Conservation (phyloP, 495 filamentous ascomycete genomes). For the Sabuloglossum arenarium region DNA sequence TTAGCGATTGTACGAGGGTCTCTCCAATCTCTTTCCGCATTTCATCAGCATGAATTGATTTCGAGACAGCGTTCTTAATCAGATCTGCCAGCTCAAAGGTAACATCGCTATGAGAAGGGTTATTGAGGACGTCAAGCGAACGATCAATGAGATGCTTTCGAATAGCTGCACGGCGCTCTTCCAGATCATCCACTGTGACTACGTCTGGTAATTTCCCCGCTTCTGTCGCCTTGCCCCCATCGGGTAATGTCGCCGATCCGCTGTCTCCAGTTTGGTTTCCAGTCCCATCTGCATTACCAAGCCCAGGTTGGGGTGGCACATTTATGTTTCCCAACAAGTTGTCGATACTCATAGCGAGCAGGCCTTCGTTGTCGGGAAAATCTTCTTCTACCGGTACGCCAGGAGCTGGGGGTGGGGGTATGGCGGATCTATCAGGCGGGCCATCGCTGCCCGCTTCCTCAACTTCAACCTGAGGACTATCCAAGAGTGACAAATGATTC, state of each 20-base stretch:
- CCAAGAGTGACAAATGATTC: slow-evolving; percentile 2
- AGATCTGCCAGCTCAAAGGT: slow-evolving; percentile 85
- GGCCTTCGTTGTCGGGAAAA: slow-evolving; percentile 8
- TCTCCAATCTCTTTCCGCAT: slow-evolving; percentile 57
- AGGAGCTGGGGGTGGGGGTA: slow-evolving; percentile 15
- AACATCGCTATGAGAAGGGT: slow-evolving; percentile 54
- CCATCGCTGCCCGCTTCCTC: slow-evolving; percentile 14
- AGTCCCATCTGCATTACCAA: background rate
- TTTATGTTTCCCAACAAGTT: slow-evolving; percentile 11
- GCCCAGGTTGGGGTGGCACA: background rate
- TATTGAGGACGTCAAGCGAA: slow-evolving; percentile 62
- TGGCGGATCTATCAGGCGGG: slow-evolving; percentile 7
- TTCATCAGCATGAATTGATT: slow-evolving; percentile 37
- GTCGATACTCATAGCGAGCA: slow-evolving; percentile 23
- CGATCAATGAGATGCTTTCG: slow-evolving; percentile 67
- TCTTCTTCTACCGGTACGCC: slow-evolving; percentile 8
- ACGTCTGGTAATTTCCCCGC: slow-evolving; percentile 17
- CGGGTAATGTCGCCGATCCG: background rate
- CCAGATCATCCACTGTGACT: slow-evolving; percentile 61
- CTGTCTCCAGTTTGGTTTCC: background rate
- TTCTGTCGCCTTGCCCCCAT: slow-evolving; percentile 1
- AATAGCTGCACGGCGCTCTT: slow-evolving; percentile 50
- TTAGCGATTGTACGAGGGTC: slow-evolving; percentile 67
- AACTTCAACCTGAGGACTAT: slow-evolving; percentile 12
- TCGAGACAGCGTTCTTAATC: slow-evolving; percentile 54